Evolutionary conservation across 352 stramenopile species (phyloP).

Genomic region (Blastocystis sp.): DNA sequence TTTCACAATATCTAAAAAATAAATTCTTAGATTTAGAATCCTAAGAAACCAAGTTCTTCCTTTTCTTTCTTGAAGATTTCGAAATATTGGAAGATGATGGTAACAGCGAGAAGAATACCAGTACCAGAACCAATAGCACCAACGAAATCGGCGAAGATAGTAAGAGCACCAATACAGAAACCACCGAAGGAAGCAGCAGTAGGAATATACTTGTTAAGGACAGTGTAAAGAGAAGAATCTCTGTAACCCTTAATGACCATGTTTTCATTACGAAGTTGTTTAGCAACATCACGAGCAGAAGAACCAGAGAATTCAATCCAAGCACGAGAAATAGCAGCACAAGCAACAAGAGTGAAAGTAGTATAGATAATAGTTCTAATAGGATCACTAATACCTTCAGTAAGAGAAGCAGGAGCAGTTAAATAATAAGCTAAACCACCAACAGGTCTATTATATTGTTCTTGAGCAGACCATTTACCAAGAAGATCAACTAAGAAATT

Average conservation of each 20-base stretch:
- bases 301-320: conserved; percentile 98
- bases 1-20: too few relatives aligned
- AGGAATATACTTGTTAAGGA: conserved; percentile 96
- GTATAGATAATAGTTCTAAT: conserved; percentile 95
- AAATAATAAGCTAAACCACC: conserved; percentile 92
- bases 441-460: conserved; percentile 81
- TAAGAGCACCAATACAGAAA: conserved; percentile 96
- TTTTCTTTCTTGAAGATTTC: conserved; percentile 82
- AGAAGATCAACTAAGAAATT: conserved; percentile 92
- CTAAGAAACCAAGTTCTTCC: conserved; percentile 33
- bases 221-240: conserved; percentile 81
- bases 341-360: conserved; percentile 88
- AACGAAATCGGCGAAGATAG: conserved; percentile 88
- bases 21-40: too few relatives aligned
- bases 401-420: conserved; percentile 72
- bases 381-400: conserved; percentile 89
- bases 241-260: conserved; percentile 98
- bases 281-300: conserved; percentile 82
- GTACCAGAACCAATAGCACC: conserved; percentile 93
- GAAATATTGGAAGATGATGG: conserved; percentile 98
- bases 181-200: conserved; percentile 89
- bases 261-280: conserved; percentile 83
- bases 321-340: conserved; percentile 92
- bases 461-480: conserved; percentile 87
- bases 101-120: conserved; percentile 90